phyloP scores from a whole-genome alignment of 192 early-diverging fungal genomes.

The Backusella tarrabulga region DNA sequence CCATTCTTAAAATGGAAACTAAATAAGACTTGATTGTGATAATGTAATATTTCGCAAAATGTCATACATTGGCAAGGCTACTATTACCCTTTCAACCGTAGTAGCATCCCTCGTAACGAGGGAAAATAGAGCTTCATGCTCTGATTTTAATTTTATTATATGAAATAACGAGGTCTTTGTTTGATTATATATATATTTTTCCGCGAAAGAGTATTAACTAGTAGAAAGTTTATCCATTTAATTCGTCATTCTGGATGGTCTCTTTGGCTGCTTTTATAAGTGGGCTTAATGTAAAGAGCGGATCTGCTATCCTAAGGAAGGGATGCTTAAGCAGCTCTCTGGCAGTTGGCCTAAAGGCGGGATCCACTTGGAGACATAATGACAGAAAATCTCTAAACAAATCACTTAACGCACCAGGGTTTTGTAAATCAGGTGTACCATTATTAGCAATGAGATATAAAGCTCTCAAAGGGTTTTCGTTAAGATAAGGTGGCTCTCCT shows the following conservation, averaged over 20 bases:
- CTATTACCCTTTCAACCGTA: background rate
- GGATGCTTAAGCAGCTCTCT: conserved; percentile 81
- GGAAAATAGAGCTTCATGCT: background rate
- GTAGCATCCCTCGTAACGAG: background rate
- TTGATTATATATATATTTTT: background rate
- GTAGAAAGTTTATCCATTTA: background rate
- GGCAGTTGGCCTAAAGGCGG: conserved; percentile 76
- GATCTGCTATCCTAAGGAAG: conserved; percentile 82
- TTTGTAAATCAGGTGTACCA: conserved; percentile 86
- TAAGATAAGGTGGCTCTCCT: conserved; percentile 94
- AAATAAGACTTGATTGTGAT: no score
- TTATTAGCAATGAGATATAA: conserved; percentile 97
- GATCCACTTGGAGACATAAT: conserved; percentile 79
- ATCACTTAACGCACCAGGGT: conserved; percentile 73
- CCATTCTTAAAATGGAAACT: no score
- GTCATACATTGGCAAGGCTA: background rate
- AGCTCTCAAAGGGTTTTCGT: conserved; percentile 90
- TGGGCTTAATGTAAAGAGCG: conserved; percentile 76
- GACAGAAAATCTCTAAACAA: conserved; percentile 84
- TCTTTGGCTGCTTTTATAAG: conserved; percentile 53
- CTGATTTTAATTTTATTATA: background rate
- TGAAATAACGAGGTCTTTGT: background rate
- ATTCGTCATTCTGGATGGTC: background rate
- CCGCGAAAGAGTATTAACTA: background rate
- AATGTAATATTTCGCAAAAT: background rate